Percentiles rank a stretch among this genome's conserved stretches.
Conservation (phyloP, 768 basidiomycete genomes). For the Pseudohyphozyma bogoriensis region DNA sequence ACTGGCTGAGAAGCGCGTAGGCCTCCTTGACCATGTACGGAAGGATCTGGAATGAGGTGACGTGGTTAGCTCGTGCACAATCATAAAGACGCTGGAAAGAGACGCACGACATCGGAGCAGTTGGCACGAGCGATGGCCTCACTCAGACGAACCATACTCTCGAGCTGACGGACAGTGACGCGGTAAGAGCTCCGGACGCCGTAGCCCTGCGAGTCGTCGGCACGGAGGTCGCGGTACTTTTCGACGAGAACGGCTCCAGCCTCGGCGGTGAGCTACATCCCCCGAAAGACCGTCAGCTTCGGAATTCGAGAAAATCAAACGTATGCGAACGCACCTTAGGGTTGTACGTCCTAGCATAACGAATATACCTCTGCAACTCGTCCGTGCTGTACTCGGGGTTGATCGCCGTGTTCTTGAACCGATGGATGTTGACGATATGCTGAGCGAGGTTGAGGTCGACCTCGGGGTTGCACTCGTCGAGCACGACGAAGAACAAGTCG, state of each 20-base stretch:
- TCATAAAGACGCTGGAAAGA: neutral
- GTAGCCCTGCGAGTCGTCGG: slow-evolving; percentile 80
- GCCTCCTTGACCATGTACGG: slow-evolving; percentile 93
- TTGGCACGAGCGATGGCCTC: slow-evolving; percentile 97
- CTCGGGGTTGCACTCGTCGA: slow-evolving; percentile 91
- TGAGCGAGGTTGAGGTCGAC: slow-evolving; percentile 86
- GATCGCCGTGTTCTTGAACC: slow-evolving; percentile 88
- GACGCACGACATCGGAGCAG: slow-evolving; percentile 73
- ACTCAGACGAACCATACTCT: slow-evolving; percentile 94
- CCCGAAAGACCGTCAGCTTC: slow-evolving; percentile 3
- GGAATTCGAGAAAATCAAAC: slow-evolving; percentile 8
- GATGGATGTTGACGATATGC: slow-evolving; percentile 96
- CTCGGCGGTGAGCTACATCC: slow-evolving; percentile 69
- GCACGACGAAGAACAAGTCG: slow-evolving; percentile 96
- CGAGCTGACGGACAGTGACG: slow-evolving; percentile 94
- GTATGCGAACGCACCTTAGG: slow-evolving; percentile 59
- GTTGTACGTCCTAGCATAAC: slow-evolving; percentile 93
- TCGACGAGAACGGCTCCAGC: slow-evolving; percentile 88
- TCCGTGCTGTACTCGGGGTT: slow-evolving; percentile 96
- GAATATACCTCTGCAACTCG: slow-evolving; percentile 88
- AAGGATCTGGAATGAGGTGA: slow-evolving; percentile 53
- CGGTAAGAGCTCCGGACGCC: slow-evolving; percentile 89
- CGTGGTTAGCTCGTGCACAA: neutral
- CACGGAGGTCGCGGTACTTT: slow-evolving; percentile 81
- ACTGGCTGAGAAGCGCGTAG: slow-evolving; percentile 76